Conservation (phyloP, 2,329 filamentous ascomycete species). For the Ophiocordyceps australis region DNA sequence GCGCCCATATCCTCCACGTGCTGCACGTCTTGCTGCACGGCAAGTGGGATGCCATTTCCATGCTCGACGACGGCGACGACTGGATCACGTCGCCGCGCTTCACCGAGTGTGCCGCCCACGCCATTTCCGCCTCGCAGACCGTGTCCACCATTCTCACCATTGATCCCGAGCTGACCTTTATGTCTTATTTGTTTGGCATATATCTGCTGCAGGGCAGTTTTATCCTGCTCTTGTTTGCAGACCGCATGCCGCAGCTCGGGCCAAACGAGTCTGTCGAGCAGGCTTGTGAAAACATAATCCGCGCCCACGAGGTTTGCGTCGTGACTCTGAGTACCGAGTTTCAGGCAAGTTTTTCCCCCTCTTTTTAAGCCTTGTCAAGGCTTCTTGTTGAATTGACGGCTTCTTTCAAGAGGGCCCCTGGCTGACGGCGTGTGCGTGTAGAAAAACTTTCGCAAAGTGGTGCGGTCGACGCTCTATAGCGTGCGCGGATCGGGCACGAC, state of each 20-base stretch:
- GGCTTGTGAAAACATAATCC: constrained; percentile 28
- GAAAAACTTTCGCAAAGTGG: constrained; percentile 35
- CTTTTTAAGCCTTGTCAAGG: not conserved
- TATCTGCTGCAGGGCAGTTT: constrained; percentile 32
- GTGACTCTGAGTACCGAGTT: constrained; percentile 30
- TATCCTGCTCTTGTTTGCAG: constrained; percentile 27
- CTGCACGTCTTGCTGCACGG: constrained; percentile 27
- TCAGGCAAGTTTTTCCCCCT: constrained; percentile 15
- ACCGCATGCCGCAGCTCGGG: constrained; percentile 26
- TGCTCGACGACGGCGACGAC: constrained; percentile 27
- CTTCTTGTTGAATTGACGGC: too few relatives aligned
- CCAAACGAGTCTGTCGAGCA: constrained; percentile 24
- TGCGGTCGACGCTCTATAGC: constrained; percentile 27
- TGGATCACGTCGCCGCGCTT: constrained; percentile 28
- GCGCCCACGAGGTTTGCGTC: constrained; percentile 30
- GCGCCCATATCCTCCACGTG: constrained; percentile 26
- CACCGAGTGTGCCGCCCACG: constrained; percentile 24
- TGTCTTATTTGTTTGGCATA: constrained; percentile 33
- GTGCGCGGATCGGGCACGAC: constrained; percentile 20
- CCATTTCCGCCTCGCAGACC: constrained; percentile 25
- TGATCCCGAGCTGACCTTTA: constrained; percentile 31
- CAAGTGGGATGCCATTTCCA: constrained; percentile 29
- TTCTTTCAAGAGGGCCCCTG: too few relatives aligned
- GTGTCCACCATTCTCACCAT: constrained; percentile 24
- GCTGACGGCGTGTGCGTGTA: too few relatives aligned